A percentile compares a stretch with the other conserved stretches of the same genome.
Conservation (phyloP, 306 rosid species). For the Pterocarpus macrocarpus region DNA sequence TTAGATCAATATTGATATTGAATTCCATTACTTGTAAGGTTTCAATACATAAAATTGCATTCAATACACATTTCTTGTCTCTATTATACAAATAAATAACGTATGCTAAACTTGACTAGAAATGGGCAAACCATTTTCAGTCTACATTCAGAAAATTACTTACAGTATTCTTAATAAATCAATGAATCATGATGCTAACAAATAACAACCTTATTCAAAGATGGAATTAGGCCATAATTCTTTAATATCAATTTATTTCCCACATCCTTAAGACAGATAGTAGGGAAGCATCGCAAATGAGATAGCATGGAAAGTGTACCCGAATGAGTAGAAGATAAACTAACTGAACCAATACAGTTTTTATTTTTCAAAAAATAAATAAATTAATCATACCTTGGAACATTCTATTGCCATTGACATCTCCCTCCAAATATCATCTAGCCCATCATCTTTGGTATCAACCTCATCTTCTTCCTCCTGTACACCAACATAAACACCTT, state of each 20-base stretch:
- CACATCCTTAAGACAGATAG: conserved; percentile 12
- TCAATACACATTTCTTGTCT: neutral
- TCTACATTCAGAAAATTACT: neutral
- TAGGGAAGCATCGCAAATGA: conserved; percentile 7
- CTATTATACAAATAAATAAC: neutral
- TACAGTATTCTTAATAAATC: neutral
- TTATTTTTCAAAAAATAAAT: conserved; percentile 31
- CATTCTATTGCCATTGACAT: conserved; percentile 82
- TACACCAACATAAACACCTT: conserved; percentile 79
- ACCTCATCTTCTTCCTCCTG: conserved; percentile 60
- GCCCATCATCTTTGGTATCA: conserved; percentile 66
- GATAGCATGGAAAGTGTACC: neutral
- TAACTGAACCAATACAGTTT: conserved; percentile 17
- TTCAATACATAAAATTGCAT: conserved; percentile 25
- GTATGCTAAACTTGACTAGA: neutral
- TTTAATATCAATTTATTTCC: neutral
- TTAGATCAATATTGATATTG: neutral
- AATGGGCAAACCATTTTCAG: conserved; percentile 1
- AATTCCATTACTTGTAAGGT: conserved; percentile 13
- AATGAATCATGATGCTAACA: neutral
- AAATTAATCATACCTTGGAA: conserved; percentile 67
- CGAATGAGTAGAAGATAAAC: conserved; percentile 12
- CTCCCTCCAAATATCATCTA: conserved; percentile 87
- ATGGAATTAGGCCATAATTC: neutral
- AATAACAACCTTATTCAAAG: neutral